A percentile compares a stretch with the other conserved stretches of the same genome.
These are phyloP conservation scores for Candida peoriensis DNA, from an alignment of 805 yeast species.

Conservation along the genomic window DNA sequence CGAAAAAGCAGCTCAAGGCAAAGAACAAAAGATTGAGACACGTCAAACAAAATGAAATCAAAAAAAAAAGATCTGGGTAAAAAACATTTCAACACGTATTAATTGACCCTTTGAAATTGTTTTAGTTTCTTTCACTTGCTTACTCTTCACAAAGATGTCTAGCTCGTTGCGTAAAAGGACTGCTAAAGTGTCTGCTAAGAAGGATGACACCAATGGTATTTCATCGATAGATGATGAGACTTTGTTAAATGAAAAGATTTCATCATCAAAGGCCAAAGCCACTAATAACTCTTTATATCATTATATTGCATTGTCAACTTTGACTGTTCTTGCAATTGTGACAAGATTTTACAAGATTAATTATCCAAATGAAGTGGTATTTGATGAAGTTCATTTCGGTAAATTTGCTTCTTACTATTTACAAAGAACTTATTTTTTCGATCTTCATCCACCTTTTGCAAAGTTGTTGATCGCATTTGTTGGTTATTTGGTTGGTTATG, in stretches of 20 bases:
- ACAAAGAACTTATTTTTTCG: constrained; percentile 89
- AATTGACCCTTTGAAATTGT: not conserved
- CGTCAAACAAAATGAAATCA: no score
- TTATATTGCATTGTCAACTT: constrained; percentile 42
- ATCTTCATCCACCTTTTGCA: constrained; percentile 97
- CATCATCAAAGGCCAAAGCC: not conserved
- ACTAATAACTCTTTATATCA: constrained; percentile 16
- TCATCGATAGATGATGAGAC: not conserved
- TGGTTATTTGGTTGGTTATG: constrained; percentile 85
- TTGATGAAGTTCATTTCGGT: constrained; percentile 86
- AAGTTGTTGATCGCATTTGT: constrained; percentile 85
- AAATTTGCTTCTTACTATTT: constrained; percentile 82
- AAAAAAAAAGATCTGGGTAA: no score
- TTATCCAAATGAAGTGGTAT: constrained; percentile 71
- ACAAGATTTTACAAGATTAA: constrained; percentile 60
- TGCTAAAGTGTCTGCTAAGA: constrained; percentile 4
- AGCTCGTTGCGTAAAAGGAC: constrained; percentile 10
- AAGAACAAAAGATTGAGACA: no score
- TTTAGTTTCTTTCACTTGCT: not conserved
- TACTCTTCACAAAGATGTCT: not conserved
- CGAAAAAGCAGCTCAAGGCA: no score
- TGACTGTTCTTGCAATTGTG: constrained; percentile 64
- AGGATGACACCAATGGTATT: no score
- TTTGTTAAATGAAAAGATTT: not conserved
- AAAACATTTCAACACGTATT: no score